These are phyloP conservation scores for Geranium incanum DNA, from an alignment of 441 rosid genomes.

Conservation along the genomic window DNA sequence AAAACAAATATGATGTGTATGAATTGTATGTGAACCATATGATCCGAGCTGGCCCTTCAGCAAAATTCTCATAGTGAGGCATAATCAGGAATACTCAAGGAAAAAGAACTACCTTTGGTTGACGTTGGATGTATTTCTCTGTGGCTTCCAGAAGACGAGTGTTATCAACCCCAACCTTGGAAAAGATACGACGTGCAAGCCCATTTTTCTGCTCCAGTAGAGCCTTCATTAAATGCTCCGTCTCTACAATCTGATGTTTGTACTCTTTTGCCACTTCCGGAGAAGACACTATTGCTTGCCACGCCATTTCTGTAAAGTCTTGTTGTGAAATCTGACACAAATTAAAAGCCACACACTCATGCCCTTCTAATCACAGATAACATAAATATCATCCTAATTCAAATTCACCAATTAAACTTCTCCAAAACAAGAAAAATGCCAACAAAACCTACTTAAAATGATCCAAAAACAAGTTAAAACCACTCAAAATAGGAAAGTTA, in stretches of 20 bases:
- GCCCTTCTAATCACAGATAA: background rate
- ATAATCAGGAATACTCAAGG: background rate
- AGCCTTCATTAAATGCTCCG: constrained; percentile 93
- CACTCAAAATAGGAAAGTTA: too few relatives aligned
- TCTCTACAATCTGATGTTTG: constrained; percentile 97
- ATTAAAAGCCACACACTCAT: background rate
- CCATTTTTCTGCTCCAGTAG: constrained; percentile 97
- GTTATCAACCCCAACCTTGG: constrained; percentile 79
- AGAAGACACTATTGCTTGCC: constrained; percentile 92
- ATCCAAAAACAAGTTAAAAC: too few relatives aligned
- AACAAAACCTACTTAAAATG: too few relatives aligned
- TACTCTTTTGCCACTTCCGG: constrained; percentile 93
- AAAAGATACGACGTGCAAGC: constrained; percentile 85
- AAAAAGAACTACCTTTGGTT: constrained; percentile 61
- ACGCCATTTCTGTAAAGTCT: constrained; percentile 97
- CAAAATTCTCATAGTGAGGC: too few relatives aligned
- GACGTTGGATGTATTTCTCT: constrained; percentile 80
- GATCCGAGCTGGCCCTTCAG: too few relatives aligned
- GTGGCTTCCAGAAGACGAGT: constrained; percentile 86
- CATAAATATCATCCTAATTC: background rate
- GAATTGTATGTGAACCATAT: too few relatives aligned
- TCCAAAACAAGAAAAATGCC: background rate
- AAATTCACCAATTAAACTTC: background rate
- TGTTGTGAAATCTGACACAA: constrained; percentile 71
- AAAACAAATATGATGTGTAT: too few relatives aligned